Base-by-base conservation (phyloP, 208 protist species). In the Phytomonas sp. region DNA sequence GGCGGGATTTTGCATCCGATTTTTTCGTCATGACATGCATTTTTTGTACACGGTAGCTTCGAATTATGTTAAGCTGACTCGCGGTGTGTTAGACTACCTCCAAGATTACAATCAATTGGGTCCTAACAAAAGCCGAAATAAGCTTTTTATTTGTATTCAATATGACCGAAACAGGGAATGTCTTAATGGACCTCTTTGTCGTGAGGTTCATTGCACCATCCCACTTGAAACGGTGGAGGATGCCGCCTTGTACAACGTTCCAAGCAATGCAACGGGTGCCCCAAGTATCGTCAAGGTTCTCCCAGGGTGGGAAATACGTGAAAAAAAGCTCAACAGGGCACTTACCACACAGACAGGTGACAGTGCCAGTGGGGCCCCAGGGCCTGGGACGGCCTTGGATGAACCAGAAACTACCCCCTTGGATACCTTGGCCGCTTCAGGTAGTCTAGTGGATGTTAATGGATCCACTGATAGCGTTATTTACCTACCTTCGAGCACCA, bases 71-170 rank as follows among this genome's bases (percentile, higher is more conserved):
- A 72, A 70, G 56, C 46, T 93, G 46, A 93, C 87, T 0, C 81
- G 83, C n/a, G 87, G 87, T 20, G 77, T 83, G 11, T 65, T 93
- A 43, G 87, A 91, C 75, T 89, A 93, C 66, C 68, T 93, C 29
- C 80, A 90, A 70, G 87, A 93, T 62, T 90, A 89, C 75, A 85
- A 84, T 43, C 87, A 89, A 43, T 67, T 88, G 31, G 87, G 87
- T 28, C 87, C 87, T 2, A 93, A 90, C 75, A 93, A 90, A 56
- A 87, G 82, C 67, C 80, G 81, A 33, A 87, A 80, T 67, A 90
- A 85, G 60, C 73, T 89, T 20, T 93, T 91, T 60, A 37, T 91
- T 5, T 93, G 87, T 73, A 75, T 83, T 20, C 70, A 81, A 40
- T 91, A 79, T 72, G 79, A 85, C 71, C 70, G 60, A 30, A 60